Evolutionary conservation across 169 alveolate species (phyloP), one percentile per base, ranked within the genome.

Genomic region (Plasmodium gonderi): DNA sequence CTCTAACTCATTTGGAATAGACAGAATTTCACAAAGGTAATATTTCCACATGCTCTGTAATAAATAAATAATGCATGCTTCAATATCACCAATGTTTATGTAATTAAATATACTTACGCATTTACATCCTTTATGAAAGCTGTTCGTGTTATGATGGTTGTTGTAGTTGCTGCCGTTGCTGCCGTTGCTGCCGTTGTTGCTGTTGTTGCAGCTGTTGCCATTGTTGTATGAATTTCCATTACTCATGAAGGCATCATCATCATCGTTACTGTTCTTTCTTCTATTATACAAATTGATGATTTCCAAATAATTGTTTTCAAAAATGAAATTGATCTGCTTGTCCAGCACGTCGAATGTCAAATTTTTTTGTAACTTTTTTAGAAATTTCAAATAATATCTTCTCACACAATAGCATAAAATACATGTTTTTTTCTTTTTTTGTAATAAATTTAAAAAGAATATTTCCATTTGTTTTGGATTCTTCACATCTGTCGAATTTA

Each of bases 371-470:
- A 90, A 67, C 38, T 72, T 76, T 3, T 77, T 77, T 65, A 90
- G 74, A 44, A 90, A 60, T 1, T 79, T 33, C 45, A 78, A 33
- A 47, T 90, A 90, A 38, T 90, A 90, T 12, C 75, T 67, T 29
- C 94, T 76, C n/a, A 90, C 45, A 29, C 91, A 90, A 65, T 69
- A 77, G 45, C 94, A 90, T 42, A 90, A 69, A 78, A 90, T 47
- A 69, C 94, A 90, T 23, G 91, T 78, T 77, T 90, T 78, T 47
- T 47, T 76, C 40, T 78, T 90, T 11, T 26, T 65, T 11, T 90
- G 79, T 17, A 90, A 54, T 42, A 90, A 69, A 47, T 78, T 49
- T 49, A 78, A 40, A 14, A 90, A 42, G 72, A 90, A 90, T 26
- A n/a, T n/a, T 29, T 90, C 91, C 94, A 90, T 44, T 44, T 47